Evolutionary conservation across 2,329 filamentous ascomycete species (phyloP), one percentile per base, ranked within the genome.

Genomic region (Xylariaceae sp.): DNA sequence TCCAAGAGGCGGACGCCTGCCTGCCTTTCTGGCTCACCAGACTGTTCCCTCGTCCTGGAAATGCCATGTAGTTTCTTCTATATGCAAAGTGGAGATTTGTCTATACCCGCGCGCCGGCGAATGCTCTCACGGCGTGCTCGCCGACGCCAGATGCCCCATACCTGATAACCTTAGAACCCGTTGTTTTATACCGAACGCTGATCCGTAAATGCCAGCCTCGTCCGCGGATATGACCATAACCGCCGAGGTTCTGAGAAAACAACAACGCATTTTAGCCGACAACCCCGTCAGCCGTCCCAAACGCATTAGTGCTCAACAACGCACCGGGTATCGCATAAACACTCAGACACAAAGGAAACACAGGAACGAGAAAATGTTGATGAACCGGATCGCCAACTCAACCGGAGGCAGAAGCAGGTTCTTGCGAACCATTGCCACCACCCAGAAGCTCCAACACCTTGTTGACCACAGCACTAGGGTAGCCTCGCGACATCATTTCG

Each of bases 391-490:
- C 15, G n/a, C 22, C 44, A n/a, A 6, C 22, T 53, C 39, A 66
- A 39, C 54, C 52, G n/a, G 53, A 52, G 32, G 55, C 48, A 17
- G 31, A 32, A 39, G 63, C 66, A 48, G 74, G 72, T 49, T 76
- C 74, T 27, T 71, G 68, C 22, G 22, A 27, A 27, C 22, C 22
- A 27, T 7, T 27, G 35, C 64, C 66, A 14, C 80, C 81, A 39
- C 86, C 85, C 36, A 99, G 83, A 47, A 99, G 80, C 71, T 96
- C 94, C 39, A 94, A 77, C 53, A 97, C 91, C 78, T 96, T 97
- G 72, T 87, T 89, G 40, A 91, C 87, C 12, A 99, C 94, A 5
- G 94, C 92, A 55, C 83, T 82, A 42, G 94, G 94, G 65, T 97
- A 99, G 36, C 91, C 91, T 49, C 94, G 82, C 42, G 83, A 85